phyloP scores from a whole-genome alignment of 257 asterid species.

The Primulina huaijiensis region DNA sequence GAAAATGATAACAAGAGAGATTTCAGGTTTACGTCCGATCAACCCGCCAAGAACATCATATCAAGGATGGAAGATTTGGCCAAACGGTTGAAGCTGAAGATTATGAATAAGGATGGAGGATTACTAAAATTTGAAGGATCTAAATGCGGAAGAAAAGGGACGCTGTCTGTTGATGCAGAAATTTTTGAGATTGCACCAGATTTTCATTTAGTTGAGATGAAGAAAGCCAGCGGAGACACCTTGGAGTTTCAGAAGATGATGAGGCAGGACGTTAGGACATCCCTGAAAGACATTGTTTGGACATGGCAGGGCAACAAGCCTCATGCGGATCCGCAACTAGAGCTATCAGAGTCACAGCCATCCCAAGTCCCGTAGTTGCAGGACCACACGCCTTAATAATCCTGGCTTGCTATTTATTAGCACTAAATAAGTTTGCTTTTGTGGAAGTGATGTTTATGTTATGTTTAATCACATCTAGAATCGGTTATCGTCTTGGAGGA shows the following conservation, averaged over 20 bases:
- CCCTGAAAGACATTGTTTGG: constrained; percentile 68
- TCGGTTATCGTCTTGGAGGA: not conserved
- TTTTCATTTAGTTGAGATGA: constrained; percentile 70
- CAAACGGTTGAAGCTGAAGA: constrained; percentile 51
- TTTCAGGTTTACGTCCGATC: constrained; percentile 51
- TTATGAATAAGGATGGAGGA: constrained; percentile 61
- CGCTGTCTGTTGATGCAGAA: constrained; percentile 62
- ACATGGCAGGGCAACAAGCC: constrained; percentile 64
- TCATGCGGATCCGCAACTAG: constrained; percentile 20
- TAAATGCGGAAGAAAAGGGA: constrained; percentile 59
- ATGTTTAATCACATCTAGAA: not conserved
- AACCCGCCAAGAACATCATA: constrained; percentile 48
- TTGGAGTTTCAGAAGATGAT: constrained; percentile 66
- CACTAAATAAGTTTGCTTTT: not conserved
- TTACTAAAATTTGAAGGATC: constrained; percentile 48
- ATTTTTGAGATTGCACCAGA: constrained; percentile 57
- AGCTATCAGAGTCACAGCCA: constrained; percentile 23
- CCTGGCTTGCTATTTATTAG: not conserved
- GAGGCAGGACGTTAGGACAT: constrained; percentile 57
- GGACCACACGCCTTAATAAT: constrained; percentile 21
- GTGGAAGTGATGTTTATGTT: not conserved
- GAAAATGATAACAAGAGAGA: constrained; percentile 46
- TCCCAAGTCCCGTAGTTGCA: not conserved
- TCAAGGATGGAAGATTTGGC: constrained; percentile 71
- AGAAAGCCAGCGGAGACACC: constrained; percentile 59